Percentiles rank a stretch among this genome's conserved stretches.
Evolutionary conservation across 1,284 basidiomycete genomes (phyloP).

Genomic region (Volvariella volvacea): DNA sequence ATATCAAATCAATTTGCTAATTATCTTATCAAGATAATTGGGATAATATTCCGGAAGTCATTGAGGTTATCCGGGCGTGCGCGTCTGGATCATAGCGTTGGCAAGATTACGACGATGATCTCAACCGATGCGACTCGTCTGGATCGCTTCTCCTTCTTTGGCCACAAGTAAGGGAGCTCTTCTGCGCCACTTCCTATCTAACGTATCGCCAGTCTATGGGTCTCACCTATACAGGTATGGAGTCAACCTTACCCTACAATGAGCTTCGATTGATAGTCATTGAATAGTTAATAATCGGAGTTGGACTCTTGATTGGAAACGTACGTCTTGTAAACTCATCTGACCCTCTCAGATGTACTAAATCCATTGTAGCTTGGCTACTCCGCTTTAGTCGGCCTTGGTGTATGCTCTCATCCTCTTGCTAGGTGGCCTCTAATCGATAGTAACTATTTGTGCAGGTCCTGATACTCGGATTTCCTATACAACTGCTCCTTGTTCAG

Average conservation of each 20-base stretch:
- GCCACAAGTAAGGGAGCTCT: conserved; percentile 39
- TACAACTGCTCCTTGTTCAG: conserved; percentile 57
- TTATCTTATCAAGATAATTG: conserved; percentile 1
- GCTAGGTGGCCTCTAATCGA: background rate
- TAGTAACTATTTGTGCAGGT: conserved; percentile 24
- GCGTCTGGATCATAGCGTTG: conserved; percentile 51
- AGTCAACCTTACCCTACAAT: background rate
- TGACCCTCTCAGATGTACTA: conserved; percentile 6
- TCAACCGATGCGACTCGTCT: conserved; percentile 53
- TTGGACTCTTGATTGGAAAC: conserved; percentile 58
- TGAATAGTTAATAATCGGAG: conserved; percentile 53
- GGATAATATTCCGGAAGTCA: conserved; percentile 60
- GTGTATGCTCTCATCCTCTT: conserved; percentile 29
- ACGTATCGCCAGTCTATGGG: conserved; percentile 37
- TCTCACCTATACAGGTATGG: conserved; percentile 45
- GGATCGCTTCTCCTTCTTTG: conserved; percentile 38
- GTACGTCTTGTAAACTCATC: conserved; percentile 29
- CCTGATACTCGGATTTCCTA: conserved; percentile 51
- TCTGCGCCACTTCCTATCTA: conserved; percentile 1
- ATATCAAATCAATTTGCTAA: background rate
- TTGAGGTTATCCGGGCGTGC: conserved; percentile 62
- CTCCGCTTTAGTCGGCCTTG: conserved; percentile 67
- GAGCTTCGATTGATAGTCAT: conserved; percentile 8
- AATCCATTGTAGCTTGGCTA: conserved; percentile 47
- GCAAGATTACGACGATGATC: conserved; percentile 69